Base-by-base conservation (phyloP, 2,329 filamentous ascomycete species). In the Fusarium mangiferae region DNA sequence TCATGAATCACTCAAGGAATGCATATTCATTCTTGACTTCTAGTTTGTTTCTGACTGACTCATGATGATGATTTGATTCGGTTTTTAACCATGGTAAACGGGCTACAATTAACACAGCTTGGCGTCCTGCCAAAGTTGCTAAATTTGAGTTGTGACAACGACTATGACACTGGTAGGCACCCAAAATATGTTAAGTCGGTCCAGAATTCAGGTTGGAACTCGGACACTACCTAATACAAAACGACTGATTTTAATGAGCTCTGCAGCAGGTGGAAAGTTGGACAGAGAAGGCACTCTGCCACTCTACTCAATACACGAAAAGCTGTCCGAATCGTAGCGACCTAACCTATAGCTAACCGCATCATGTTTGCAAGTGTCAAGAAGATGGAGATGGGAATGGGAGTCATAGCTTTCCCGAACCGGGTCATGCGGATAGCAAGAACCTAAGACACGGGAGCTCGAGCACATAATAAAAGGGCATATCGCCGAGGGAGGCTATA, bases 281-380 rank as follows among this genome's bases (percentile, higher is more conserved):
- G 26, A n/a, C 30, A 58, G 36, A 51, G 17, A 18, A 49, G 24
- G 11, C 22, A 28, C 35, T 52, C 26, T 39, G 15, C 12, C 26
- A 10, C 35, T 59, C 44, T 17, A 28, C 35, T 26, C 30, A 49
- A 49, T 7, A 5, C 7, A 28, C 26, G 15, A 28, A 36, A 28
- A 38, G 26, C 33, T 58, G 20, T 14, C 41, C 12, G 7, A 18
- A 22, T 36, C 24, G 33, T 35, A 36, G 24, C 54, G 22, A 48
- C 61, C 26, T 66, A 66, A 66, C 63, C 63, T 66, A 38, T 26
- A 49, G 49, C n/a, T 10, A 20, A 17, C 36, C 15, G 24, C 61
- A 18, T 65, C 36, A 36, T 2, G 24, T 42, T 33, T 33, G 28
- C 66, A 44, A 48, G 38, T 66, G 48, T n/a, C 36, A n/a, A 36